Conservation (phyloP, 2,329 filamentous ascomycete genomes). For the Curvularia verruculosa region DNA sequence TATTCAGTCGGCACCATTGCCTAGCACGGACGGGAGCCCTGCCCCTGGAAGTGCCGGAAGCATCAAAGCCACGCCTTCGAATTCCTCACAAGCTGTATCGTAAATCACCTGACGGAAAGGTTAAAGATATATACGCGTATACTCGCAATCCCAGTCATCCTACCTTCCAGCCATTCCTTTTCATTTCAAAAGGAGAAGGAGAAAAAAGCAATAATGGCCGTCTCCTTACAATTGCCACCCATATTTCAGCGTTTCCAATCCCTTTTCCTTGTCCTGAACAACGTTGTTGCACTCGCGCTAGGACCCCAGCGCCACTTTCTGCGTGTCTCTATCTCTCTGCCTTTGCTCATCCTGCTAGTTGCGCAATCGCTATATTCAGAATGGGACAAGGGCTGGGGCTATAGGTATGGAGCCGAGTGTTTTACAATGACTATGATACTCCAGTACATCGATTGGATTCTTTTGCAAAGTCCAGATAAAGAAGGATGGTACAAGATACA, state of each 20-base stretch:
- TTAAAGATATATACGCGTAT: background rate
- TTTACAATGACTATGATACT: conserved; percentile 11
- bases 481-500: conserved; percentile 34
- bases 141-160: too few species aligned
- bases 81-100: background rate
- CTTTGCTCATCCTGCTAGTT: conserved; percentile 21
- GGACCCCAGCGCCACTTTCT: conserved; percentile 13
- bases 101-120: background rate
- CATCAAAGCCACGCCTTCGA: background rate
- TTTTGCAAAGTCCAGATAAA: conserved; percentile 30
- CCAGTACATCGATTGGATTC: conserved; percentile 29
- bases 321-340: conserved; percentile 20
- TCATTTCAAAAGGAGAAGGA: too few species aligned
- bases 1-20: background rate
- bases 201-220: background rate
- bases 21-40: background rate
- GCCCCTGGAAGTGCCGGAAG: background rate
- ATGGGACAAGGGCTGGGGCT: conserved; percentile 19
- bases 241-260: conserved; percentile 17
- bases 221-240: conserved; percentile 17
- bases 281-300: conserved; percentile 24
- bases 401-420: conserved; percentile 22
- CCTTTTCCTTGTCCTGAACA: conserved; percentile 21
- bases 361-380: conserved; percentile 27
- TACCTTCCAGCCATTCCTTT: background rate